phyloP scores from a whole-genome alignment of 2,329 filamentous ascomycete species.

The Stagonosporopsis vannaccii region DNA sequence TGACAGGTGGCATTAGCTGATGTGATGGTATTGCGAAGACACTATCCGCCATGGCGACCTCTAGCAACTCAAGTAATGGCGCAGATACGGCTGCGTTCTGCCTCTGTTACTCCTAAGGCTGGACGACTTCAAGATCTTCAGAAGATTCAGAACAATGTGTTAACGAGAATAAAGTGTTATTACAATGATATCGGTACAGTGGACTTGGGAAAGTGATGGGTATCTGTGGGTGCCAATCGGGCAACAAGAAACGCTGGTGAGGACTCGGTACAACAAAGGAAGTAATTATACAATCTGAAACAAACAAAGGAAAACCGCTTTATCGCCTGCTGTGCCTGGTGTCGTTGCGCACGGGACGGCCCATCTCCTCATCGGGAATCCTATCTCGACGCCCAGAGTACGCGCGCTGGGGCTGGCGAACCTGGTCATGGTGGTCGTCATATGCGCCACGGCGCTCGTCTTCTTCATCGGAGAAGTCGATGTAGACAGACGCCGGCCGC shows the following conservation, averaged over 20 bases:
- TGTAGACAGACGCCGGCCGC: constrained; percentile 56
- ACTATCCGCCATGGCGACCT: too few relatives aligned
- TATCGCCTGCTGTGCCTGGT: constrained; percentile 34
- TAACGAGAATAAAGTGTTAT: neutral
- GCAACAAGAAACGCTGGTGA: constrained; percentile 4
- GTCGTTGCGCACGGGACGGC: constrained; percentile 29
- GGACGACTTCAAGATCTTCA: neutral
- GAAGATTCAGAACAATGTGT: neutral
- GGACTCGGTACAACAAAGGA: neutral
- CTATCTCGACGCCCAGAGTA: constrained; percentile 39
- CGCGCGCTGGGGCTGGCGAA: constrained; percentile 38
- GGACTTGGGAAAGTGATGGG: constrained; percentile 9
- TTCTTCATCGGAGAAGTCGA: constrained; percentile 54
- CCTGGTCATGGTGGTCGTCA: constrained; percentile 32
- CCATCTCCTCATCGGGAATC: constrained; percentile 44
- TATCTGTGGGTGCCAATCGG: constrained; percentile 12
- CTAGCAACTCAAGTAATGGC: too few relatives aligned
- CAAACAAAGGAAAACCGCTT: constrained; percentile 15
- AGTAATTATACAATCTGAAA: constrained; percentile 2
- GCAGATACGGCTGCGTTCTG: too few relatives aligned
- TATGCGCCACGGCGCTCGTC: constrained; percentile 35
- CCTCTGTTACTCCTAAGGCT: too few relatives aligned
- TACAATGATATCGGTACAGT: constrained; percentile 14
- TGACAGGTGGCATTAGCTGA: too few relatives aligned
- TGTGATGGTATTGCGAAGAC: too few relatives aligned